Base-by-base conservation (phyloP, 2,329 filamentous ascomycete genomes). In the Neopestalotiopsis clavispora region DNA sequence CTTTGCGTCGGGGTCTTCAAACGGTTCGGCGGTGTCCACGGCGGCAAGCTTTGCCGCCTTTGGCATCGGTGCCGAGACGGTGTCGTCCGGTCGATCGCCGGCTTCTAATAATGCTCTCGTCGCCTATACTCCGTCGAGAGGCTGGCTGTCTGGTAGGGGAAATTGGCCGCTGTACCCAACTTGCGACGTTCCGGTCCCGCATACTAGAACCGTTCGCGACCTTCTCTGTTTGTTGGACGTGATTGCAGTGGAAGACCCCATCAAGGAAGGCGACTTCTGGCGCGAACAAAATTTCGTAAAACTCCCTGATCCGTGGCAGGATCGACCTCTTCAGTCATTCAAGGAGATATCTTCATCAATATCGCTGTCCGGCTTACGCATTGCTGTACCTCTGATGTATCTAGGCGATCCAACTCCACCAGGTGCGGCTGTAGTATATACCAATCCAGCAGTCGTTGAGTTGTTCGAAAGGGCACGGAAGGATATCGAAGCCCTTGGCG, bases 351-450 rank as follows among this genome's bases (percentile, higher is more conserved):
- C 74, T 12, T 66, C 77, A 0, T 17, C 69, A 4, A 69, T 71
- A 3, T 78, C 82, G 0, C 72, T 88, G 1, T 69, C 70, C 23
- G 85, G 84, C 0, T 84, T 83, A 67, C 78, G 82, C 1, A 78
- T 89, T 17, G 86, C 81, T 0, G 81, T 87, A 0, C 86, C 86
- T 0, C 81, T 79, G 14, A 85, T 87, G 80, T 88, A 84, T 72
- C 80, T 87, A 34, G 85, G 84, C 6, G 79, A 79, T 13, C 67
- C 75, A 67, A 74, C 69, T 69, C 71, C 68, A n/a, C 65, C 67
- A 62, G 64, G 68, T 17, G 71, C 74, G 10, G 68, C 67, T 6
- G 67, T 69, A 14, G 66, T 75, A 12, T 62, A 69, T 28, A 73
- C 72, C 3, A 69, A 74, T 17, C 57, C 72, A 5, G 66, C 70